Percentiles rank a stretch among this genome's conserved stretches.
Evolutionary conservation across 2,329 filamentous ascomycete genomes (phyloP).

Genomic region (Geosmithia putterillii): DNA sequence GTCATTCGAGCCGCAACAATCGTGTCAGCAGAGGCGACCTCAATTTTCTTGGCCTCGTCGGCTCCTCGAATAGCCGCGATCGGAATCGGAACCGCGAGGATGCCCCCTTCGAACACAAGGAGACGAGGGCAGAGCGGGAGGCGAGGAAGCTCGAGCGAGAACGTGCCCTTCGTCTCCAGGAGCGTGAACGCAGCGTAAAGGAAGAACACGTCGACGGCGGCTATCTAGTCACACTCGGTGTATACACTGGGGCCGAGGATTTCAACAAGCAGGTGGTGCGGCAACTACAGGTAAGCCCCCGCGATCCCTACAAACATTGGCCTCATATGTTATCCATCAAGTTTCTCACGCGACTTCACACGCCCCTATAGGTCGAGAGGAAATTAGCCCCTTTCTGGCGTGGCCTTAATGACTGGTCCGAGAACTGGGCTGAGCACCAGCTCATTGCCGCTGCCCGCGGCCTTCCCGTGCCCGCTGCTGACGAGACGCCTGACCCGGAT

Average conservation of each 20-base stretch:
- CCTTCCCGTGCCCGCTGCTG: slow-evolving; percentile 69
- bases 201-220: slow-evolving; percentile 93
- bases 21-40: slow-evolving; percentile 31
- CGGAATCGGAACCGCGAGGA: slow-evolving; percentile 24
- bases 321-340: background rate
- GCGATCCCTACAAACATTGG: background rate
- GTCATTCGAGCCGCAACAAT: slow-evolving; percentile 1
- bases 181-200: slow-evolving; percentile 78
- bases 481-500: slow-evolving; percentile 66
- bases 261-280: slow-evolving; percentile 82
- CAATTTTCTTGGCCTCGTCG: slow-evolving; percentile 28
- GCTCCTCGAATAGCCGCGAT: slow-evolving; percentile 22
- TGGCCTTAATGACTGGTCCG: slow-evolving; percentile 77
- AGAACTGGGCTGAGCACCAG: slow-evolving; percentile 88
- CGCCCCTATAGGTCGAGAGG: slow-evolving; percentile 62
- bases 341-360: background rate
- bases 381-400: slow-evolving; percentile 91
- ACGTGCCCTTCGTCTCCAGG: slow-evolving; percentile 59
- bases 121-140: slow-evolving; percentile 87
- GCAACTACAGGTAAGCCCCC: slow-evolving; percentile 65
- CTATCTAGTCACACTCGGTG: slow-evolving; percentile 85
- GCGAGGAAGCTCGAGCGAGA: slow-evolving; percentile 77
- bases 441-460: slow-evolving; percentile 84
- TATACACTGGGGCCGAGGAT: slow-evolving; percentile 86
- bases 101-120: slow-evolving; percentile 51